Conservation (phyloP, 2,329 filamentous ascomycete genomes). For the Talaromyces sp. region DNA sequence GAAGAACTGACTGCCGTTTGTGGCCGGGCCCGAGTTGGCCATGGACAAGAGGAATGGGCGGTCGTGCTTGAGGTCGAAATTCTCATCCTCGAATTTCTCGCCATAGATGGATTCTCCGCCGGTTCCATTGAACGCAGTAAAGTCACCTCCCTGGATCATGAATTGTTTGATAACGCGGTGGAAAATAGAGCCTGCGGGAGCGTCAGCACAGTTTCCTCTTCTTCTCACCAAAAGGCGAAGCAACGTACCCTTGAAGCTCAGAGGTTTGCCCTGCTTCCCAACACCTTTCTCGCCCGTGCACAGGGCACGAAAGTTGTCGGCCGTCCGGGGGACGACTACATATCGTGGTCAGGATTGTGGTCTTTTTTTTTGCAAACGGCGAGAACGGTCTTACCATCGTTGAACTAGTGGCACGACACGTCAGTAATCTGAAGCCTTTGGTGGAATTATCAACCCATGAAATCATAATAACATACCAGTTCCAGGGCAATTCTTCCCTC, state of each 20-base stretch:
- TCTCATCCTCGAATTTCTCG: conserved; percentile 95
- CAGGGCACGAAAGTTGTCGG: conserved; percentile 90
- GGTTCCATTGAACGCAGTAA: conserved; percentile 89
- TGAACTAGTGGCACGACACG: conserved; percentile 30
- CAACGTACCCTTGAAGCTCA: conserved; percentile 72
- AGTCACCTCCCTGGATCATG: conserved; percentile 98
- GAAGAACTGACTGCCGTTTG: conserved; percentile 98
- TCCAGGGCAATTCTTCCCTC: conserved; percentile 81
- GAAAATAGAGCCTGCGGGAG: conserved; percentile 64
- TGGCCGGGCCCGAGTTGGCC: conserved; percentile 93
- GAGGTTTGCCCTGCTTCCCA: conserved; percentile 72
- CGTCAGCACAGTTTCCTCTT: background rate
- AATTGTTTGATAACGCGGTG: conserved; percentile 98
- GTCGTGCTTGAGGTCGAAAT: conserved; percentile 86
- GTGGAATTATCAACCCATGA: background rate
- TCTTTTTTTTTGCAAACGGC: background rate
- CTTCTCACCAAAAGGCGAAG: background rate
- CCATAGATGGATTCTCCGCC: conserved; percentile 97
- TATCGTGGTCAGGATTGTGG: conserved; percentile 42
- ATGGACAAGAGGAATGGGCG: conserved; percentile 91
- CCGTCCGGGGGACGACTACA: conserved; percentile 80
- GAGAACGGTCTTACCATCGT: conserved; percentile 37
- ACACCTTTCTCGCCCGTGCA: conserved; percentile 92
- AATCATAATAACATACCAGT: conserved; percentile 50
- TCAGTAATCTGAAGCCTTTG: background rate